A percentile compares a stretch with the other conserved stretches of the same genome.
Evolutionary conservation across 345 rosid species (phyloP).

Genomic region (Corchorus olitorius): DNA sequence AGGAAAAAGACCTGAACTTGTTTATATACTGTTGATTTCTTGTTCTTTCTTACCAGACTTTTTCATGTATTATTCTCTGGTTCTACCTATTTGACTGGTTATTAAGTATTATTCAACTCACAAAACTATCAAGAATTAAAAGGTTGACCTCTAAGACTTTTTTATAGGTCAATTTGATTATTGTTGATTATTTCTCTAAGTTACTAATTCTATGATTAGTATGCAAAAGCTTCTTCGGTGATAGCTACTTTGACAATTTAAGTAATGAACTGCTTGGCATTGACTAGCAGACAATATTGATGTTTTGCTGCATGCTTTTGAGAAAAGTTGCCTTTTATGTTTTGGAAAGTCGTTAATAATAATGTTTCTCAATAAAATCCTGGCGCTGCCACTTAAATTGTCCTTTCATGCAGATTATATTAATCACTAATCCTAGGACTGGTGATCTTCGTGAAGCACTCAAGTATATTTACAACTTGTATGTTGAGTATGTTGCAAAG

Average conservation of each 20-base stretch:
- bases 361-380: not conserved
- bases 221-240: too few relatives aligned
- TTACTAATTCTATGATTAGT: not conserved
- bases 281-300: not conserved
- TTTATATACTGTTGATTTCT: not conserved
- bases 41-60: not conserved
- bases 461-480: conserved; percentile 84
- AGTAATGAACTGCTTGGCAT: not conserved
- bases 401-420: conserved; percentile 55
- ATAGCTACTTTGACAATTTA: not conserved
- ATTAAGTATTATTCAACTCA: not conserved
- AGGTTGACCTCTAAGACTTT: not conserved
- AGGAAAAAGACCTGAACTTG: not conserved
- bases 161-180: not conserved
- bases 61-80: too few relatives aligned
- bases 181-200: too few relatives aligned
- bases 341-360: not conserved
- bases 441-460: conserved; percentile 84
- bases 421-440: conserved; percentile 87
- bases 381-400: not conserved
- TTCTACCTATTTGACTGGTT: not conserved
- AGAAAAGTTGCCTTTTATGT: not conserved
- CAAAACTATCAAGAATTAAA: not conserved
- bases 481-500: conserved; percentile 82
- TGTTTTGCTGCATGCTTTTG: not conserved